A percentile compares a stretch with the other conserved stretches of the same genome.
Conservation (phyloP, 2,329 filamentous ascomycete genomes). For the Stachybotrys chartarum region DNA sequence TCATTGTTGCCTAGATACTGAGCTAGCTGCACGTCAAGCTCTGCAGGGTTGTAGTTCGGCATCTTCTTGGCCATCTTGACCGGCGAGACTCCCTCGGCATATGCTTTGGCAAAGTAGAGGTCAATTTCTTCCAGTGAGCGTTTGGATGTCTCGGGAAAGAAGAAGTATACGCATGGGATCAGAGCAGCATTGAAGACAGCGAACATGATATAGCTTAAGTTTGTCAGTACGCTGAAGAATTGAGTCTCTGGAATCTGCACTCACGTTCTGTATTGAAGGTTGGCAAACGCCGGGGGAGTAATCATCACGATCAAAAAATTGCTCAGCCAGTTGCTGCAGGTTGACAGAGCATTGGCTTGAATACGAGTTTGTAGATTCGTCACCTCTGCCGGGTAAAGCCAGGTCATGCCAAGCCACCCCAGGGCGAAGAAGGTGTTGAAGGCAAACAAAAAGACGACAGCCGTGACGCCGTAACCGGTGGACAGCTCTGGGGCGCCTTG, state of each 20-base stretch:
- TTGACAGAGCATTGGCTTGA: constrained; percentile 48
- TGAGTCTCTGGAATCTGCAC: constrained; percentile 13
- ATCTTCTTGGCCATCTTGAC: constrained; percentile 51
- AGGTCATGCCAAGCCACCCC: constrained; percentile 50
- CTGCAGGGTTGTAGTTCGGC: constrained; percentile 20
- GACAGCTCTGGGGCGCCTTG: constrained; percentile 17
- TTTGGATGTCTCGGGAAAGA: constrained; percentile 35
- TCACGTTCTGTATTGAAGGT: constrained; percentile 43
- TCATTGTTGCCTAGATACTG: background rate
- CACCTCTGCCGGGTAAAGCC: constrained; percentile 54
- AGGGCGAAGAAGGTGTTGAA: constrained; percentile 55
- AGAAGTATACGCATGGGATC: constrained; percentile 41
- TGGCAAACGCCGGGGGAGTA: constrained; percentile 62
- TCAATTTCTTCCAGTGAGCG: constrained; percentile 48
- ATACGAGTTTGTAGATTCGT: constrained; percentile 52
- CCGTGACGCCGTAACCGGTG: constrained; percentile 18
- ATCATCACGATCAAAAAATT: constrained; percentile 70
- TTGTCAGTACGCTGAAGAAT: background rate
- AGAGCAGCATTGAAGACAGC: constrained; percentile 45
- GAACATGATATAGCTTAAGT: constrained; percentile 32
- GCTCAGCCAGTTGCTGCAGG: constrained; percentile 55
- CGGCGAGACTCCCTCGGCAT: constrained; percentile 51
- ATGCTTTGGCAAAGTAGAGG: constrained; percentile 53
- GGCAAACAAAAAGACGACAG: constrained; percentile 48
- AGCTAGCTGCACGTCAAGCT: background rate